Evolutionary conservation across 148 eudicot species (phyloP), one percentile per base, ranked within the genome.

Genomic region (Vaccinium myrtillus): DNA sequence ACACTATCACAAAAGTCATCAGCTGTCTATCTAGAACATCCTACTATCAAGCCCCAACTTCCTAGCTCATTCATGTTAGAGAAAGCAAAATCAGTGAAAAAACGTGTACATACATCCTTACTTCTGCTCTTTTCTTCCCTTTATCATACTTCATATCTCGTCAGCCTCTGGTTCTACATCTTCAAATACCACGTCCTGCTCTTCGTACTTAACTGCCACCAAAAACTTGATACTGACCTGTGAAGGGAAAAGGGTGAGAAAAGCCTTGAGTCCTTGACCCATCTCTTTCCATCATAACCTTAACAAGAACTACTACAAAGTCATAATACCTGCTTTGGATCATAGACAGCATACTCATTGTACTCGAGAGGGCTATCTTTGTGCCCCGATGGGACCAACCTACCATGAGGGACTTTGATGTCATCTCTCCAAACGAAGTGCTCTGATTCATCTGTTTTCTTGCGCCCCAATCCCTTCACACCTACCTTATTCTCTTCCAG

Each of bases 321-420:
- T 16, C 53, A 11, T 15, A 11, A 50, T 86, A 92, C 98, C 94
- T 94, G 95, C 70, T 90, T 86, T 4, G 96, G 99, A 82, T 96
- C 92, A 83, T 96, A 93, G 50, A 91, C 95, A 2, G 95, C 99
- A 82, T 94, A 96, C 77, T 96, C 98, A 58, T 94, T 94, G 88
- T 91, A 96, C 80, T 94, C 98, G 9, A 96, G 94, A 65, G 89
- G 84, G 75, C 95, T 91, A 8, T 92, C 94, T 69, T 94, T 89
- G 55, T 88, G 90, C 67, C 87, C 93, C 0, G 98, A 92, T 1
- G 92, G 92, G 59, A 95, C 84, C 84, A 96, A 70, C 4, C 80
- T 84, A 1, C 99, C 99, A 76, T 94, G 90, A 0, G 99, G 99
- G 3, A 96, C 99, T 75, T 90, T 91, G 71, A 94, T 92, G 61